A percentile compares a stretch with the other conserved stretches of the same genome.
Conservation (phyloP, 2,329 filamentous ascomycete species). For the Conoideocrella luteorostrata region DNA sequence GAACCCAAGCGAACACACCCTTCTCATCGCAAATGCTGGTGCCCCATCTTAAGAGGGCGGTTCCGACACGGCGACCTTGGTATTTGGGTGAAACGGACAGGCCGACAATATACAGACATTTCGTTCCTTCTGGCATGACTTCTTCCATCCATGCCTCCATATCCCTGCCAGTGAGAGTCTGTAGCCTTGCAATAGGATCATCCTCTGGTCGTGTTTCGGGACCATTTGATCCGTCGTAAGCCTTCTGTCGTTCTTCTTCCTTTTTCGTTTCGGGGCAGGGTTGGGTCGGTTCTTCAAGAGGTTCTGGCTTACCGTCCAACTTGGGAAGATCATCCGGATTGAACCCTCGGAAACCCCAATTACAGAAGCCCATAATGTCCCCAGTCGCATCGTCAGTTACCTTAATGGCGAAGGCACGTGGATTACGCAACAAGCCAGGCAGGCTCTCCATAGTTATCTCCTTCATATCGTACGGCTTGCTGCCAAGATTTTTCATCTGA, state of each 20-base stretch:
- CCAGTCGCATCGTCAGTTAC: slow-evolving; percentile 23
- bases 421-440: slow-evolving; percentile 15
- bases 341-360: slow-evolving; percentile 27
- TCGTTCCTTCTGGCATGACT: slow-evolving; percentile 25
- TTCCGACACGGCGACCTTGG: slow-evolving; percentile 25
- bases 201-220: slow-evolving; percentile 13
- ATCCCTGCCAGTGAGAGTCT: slow-evolving; percentile 22
- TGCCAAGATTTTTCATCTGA: slow-evolving; percentile 26
- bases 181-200: slow-evolving; percentile 20
- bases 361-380: slow-evolving; percentile 21
- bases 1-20: slow-evolving; percentile 26
- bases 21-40: slow-evolving; percentile 21
- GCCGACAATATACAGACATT: slow-evolving; percentile 25
- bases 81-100: slow-evolving; percentile 24
- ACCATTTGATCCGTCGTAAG: not conserved
- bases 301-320: slow-evolving; percentile 11
- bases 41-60: slow-evolving; percentile 25
- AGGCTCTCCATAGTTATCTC: slow-evolving; percentile 19
- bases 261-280: not conserved
- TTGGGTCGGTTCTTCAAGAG: not conserved
- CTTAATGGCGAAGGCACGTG: slow-evolving; percentile 23
- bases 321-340: slow-evolving; percentile 16
- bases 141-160: slow-evolving; percentile 23
- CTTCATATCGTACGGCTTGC: slow-evolving; percentile 21
- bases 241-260: not conserved